Base-by-base conservation (phyloP, 2,329 filamentous ascomycete genomes). In the Pseudogymnoascus sp. region DNA sequence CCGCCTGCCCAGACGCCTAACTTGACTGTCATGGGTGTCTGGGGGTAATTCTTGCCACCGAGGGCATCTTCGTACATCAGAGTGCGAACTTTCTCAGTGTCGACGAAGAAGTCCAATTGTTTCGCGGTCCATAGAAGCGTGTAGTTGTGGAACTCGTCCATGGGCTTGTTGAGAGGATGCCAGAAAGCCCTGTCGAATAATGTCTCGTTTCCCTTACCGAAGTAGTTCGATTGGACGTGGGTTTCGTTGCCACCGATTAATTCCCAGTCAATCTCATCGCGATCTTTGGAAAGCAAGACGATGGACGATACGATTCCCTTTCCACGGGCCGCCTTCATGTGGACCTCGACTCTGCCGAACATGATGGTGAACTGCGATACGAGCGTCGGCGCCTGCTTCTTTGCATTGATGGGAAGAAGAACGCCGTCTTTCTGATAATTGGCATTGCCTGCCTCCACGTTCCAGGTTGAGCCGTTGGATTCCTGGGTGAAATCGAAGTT, bases 221-320 rank as follows among this genome's bases (percentile, higher is more conserved):
- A 90, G 76, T 88, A 93, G 78, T 93, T 93, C 68, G 84, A 88
- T 69, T 89, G 81, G 7, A 84, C 88, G 35, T 81, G 76, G 14
- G 80, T 83, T 62, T 78, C 75, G 71, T 90, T 87, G 63, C 81
- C 81, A 52, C 90, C 90, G 63, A 91, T 81, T 71, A 90, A 89
- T 72, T 95, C 90, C 84, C 90, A 93, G 72, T 96, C 92, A 41
- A 96, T 87, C 76, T 96, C 91, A 73, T 96, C 92, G 12, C 93
- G 81, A 69, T 92, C 88, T 68, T 95, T 88, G 60, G 89, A 93
- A 67, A 95, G 81, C 74, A 93, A 82, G 72, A 96, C 93, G 71
- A 96, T 87, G 65, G 89, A 86, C 70, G 87, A 91, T 69, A 96
- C 84, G 66, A 96, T 87, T 60, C 92, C 92, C 6, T 77, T 78